Evolutionary conservation across 2,329 filamentous ascomycete genomes (phyloP), one percentile per base, ranked within the genome.

Genomic region (Epichloe sp.): DNA sequence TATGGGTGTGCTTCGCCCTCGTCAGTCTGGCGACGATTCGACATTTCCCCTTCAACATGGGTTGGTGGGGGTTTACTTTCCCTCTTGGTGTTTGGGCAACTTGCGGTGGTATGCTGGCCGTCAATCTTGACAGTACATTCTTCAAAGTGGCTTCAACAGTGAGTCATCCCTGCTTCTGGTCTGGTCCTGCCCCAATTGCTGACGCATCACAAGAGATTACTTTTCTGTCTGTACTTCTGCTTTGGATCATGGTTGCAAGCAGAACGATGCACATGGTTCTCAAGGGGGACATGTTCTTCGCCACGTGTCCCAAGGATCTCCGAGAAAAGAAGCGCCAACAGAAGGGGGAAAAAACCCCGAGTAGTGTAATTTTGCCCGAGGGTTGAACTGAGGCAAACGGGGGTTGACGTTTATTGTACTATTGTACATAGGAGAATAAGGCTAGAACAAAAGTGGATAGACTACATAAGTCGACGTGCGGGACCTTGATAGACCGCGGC

Each of bases 1-100:
- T 71, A 3, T 72, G 71, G 68, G 56, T 73, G 5, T 65, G 61
- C 8, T 72, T 72, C 49, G 71, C 71, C 4, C 60, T 72, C 47
- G 63, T 71, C 54, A 70, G 66, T 55, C 63, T 71, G 43, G 57
- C 56, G 37, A 70, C 68, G 31, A 70, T 66, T 49, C 64, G 65
- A 48, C 62, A 59, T 51, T 64, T 72, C 19, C 69, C 70, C 11
- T 73, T 73, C 60, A 73, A 71, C 53, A 69, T 72, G 63, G 70
- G 70, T 41, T 74, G 70, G 68, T 74, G 71, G 71, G 70, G 68
- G 1, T 71, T 73, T 49, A 73, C 71, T 1, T 74, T 74, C 54
- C 70, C 70, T 0, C 62, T 73, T 5, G 71, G 71, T n/a, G 69
- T 72, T 23, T 61, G 71, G 56, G 68, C 70, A 2, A 68, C 66